phyloP scores from a whole-genome alignment of 352 stramenopile genomes.

The Pythium myriotylum region DNA sequence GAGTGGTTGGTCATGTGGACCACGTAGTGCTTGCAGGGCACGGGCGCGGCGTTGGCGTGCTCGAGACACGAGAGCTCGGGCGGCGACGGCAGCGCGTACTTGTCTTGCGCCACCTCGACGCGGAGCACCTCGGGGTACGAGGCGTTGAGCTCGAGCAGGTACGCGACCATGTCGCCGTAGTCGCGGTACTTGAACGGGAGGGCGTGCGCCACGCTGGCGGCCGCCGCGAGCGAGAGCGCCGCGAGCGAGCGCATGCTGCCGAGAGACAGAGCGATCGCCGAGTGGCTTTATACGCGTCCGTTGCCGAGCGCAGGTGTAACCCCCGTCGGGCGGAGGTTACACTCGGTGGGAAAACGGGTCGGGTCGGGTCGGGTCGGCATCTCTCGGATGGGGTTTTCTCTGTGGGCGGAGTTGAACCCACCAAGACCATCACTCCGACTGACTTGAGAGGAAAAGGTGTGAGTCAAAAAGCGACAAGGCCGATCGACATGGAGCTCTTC shows the following conservation, averaged over 20 bases:
- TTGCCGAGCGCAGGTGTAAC: no score
- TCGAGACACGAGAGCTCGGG: conserved; percentile 61
- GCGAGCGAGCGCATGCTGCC: conserved; percentile 4
- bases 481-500: conserved; percentile 5
- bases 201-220: conserved; percentile 6
- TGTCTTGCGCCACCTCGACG: conserved; percentile 82
- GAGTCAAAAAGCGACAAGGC: no score
- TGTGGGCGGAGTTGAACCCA: no score
- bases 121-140: conserved; percentile 79
- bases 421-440: no score
- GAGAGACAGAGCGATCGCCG: no score
- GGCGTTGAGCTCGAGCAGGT: conserved; percentile 68
- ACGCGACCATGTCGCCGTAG: conserved; percentile 72
- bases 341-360: no score
- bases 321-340: no score
- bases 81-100: conserved; percentile 76
- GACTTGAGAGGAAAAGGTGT: no score
- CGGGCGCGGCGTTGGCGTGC: conserved; percentile 36
- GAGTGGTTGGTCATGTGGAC: conserved; percentile 90
- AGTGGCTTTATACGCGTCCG: no score
- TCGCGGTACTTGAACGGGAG: conserved; percentile 62
- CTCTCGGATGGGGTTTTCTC: no score
- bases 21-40: conserved; percentile 82
- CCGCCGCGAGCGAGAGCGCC: conserved; percentile 1
- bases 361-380: no score